These are phyloP conservation scores for Coelastrella sp. DNA, from an alignment of 139 green algal species.

Conservation along the genomic window DNA sequence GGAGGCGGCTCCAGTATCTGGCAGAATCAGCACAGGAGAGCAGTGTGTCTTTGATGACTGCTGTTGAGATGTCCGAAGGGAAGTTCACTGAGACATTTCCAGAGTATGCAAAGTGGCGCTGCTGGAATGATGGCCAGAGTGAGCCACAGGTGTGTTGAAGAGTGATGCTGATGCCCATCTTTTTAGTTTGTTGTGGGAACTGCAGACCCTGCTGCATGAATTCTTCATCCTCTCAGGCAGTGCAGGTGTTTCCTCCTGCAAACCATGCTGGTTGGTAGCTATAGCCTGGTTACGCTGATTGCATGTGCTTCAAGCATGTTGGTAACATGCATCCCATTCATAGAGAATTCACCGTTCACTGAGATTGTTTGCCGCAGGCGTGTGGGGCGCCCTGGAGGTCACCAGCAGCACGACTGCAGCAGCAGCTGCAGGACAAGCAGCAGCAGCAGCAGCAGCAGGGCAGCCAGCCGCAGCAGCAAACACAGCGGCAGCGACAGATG, in stretches of 20 bases:
- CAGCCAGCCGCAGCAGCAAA: background rate
- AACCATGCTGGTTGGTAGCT: background rate
- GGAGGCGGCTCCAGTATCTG: conserved; percentile 65
- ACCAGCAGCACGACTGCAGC: background rate
- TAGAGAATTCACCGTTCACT: too few relatives aligned
- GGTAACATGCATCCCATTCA: too few relatives aligned
- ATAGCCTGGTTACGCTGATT: background rate
- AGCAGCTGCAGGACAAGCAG: conserved; percentile 4
- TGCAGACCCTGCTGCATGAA: background rate
- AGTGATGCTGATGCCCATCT: too few relatives aligned
- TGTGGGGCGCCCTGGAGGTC: background rate
- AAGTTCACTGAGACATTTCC: conserved; percentile 46
- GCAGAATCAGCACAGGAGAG: conserved; percentile 54
- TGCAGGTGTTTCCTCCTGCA: background rate
- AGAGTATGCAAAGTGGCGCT: conserved; percentile 44
- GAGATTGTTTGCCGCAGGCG: background rate
- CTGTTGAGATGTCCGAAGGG: conserved; percentile 42
- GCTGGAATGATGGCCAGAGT: conserved; percentile 27
- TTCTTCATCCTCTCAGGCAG: background rate
- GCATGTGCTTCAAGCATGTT: too few relatives aligned
- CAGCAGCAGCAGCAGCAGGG: background rate
- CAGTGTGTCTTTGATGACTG: conserved; percentile 40
- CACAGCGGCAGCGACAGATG: background rate
- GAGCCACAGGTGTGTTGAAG: background rate
- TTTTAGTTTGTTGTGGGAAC: too few relatives aligned